Evolutionary conservation across 495 filamentous ascomycete species (phyloP).

Genomic region (Glutinoglossum americanum): DNA sequence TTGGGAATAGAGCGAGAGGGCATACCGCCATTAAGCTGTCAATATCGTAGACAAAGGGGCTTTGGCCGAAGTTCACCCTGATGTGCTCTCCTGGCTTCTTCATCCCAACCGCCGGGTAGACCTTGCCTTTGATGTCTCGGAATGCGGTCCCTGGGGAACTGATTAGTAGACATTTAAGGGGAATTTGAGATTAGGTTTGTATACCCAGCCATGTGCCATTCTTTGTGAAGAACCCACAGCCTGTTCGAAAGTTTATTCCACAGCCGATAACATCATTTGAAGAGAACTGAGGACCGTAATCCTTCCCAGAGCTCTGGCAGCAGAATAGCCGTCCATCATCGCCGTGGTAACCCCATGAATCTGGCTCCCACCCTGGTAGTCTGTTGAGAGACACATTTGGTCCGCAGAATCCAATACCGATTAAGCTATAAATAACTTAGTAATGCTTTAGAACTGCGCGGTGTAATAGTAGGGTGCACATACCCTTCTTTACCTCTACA

Average conservation of each 20-base stretch:
- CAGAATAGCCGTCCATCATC: conserved; percentile 84
- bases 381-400: conserved; percentile 53
- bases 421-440: conserved; percentile 33
- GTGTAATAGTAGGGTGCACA: conserved; percentile 14
- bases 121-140: conserved; percentile 42
- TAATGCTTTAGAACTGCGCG: not conserved
- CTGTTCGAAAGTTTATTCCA: conserved; percentile 76
- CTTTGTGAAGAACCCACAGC: conserved; percentile 85
- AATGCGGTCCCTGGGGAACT: conserved; percentile 49
- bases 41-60: conserved; percentile 80
- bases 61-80: conserved; percentile 78
- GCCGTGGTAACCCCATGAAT: conserved; percentile 94
- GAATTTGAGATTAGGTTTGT: conserved; percentile 6
- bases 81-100: conserved; percentile 73
- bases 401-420: conserved; percentile 74
- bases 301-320: conserved; percentile 47
- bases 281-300: conserved; percentile 53
- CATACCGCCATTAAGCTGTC: conserved; percentile 65
- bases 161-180: not conserved
- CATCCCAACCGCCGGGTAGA: conserved; percentile 85
- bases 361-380: conserved; percentile 83
- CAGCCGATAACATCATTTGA: conserved; percentile 74
- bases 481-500: conserved; percentile 77
- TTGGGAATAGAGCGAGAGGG: not conserved
- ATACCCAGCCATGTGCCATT: conserved; percentile 65